These are phyloP conservation scores for Geranomyces michiganensis DNA, from an alignment of 192 early-diverging fungal species.

Conservation along the genomic window DNA sequence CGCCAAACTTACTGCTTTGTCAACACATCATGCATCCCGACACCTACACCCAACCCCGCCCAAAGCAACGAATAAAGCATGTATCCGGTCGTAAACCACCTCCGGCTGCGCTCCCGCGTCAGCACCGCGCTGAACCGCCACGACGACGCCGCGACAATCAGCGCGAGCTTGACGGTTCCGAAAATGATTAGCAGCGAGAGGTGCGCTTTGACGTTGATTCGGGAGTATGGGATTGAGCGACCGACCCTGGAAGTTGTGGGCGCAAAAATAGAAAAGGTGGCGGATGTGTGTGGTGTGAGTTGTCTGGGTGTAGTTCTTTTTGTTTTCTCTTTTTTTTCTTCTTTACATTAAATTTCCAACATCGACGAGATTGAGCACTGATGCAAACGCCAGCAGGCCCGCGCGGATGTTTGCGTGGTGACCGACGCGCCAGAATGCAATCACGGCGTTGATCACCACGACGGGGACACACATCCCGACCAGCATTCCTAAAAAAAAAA, in stretches of 20 bases:
- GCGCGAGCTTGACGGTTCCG: not conserved
- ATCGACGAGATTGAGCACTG: slow-evolving; percentile 5
- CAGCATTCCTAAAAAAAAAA: slow-evolving; percentile 2
- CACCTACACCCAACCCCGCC: too few relatives aligned
- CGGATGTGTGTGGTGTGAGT: too few relatives aligned
- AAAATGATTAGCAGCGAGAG: slow-evolving; percentile 2
- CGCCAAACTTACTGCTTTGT: too few relatives aligned
- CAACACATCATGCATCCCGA: too few relatives aligned
- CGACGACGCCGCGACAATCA: not conserved
- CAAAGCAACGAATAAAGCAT: too few relatives aligned
- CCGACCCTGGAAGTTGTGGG: not conserved
- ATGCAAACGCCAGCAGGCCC: not conserved
- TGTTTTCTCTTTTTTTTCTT: not conserved
- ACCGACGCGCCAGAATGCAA: slow-evolving; percentile 16
- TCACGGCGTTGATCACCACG: not conserved
- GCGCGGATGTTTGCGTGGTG: not conserved
- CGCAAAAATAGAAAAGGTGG: too few relatives aligned
- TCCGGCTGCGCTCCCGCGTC: not conserved
- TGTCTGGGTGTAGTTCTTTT: not conserved
- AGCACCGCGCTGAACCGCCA: slow-evolving; percentile 12
- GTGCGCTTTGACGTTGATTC: not conserved
- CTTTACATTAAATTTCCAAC: slow-evolving; percentile 9
- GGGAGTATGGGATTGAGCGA: not conserved
- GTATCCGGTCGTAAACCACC: too few relatives aligned
- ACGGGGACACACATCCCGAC: slow-evolving; percentile 9